Evolutionary conservation across 495 filamentous ascomycete species (phyloP), one percentile per base, ranked within the genome.

Genomic region (Penicillium coprophilum): DNA sequence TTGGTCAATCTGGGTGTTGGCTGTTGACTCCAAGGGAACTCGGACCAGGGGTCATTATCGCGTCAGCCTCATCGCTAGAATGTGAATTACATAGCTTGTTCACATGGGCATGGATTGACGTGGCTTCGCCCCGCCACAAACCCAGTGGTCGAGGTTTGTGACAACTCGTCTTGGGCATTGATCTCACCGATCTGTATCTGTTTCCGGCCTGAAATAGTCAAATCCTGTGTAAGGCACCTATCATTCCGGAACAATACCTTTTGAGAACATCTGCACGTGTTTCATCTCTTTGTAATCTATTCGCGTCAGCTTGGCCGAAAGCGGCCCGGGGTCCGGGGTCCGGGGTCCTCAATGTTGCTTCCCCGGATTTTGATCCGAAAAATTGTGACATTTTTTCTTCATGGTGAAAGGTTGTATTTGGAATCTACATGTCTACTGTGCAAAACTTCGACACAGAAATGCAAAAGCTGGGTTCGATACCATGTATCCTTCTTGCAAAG

Each of bases 31-130:
- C 2, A 3, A 2, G n/a, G 2, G 10, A 17, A 15, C 34, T 38
- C 34, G 34, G 34, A 17, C 15, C 15, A 21, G 11, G 34, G 49
- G 34, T 31, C 27, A 48, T 6, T n/a, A 57, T 59, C 48, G 32
- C 13, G 58, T 62, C 62, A 61, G 65, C 60, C 59, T 63, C 59
- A 62, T 56, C n/a, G 50, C 24, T 41, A 38, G 44, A 46, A 36
- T 53, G 13, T 31, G 34, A 46, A 49, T 30, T 49, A 57, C 51
- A 11, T 31, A 24, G 28, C 11, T 19, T 56, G 51, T 50, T 68
- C 63, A 68, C 63, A 64, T 62, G 65, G 59, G 50, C 53, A 50
- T 32, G 23, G 11, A 59, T 68, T 66, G 65, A 64, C 65, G 65
- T 66, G 65, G 63, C 63, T 48, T 38, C 46, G 13, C 53, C 59